Conservation (phyloP, 805 yeast species). For the Saitoella complicata region DNA sequence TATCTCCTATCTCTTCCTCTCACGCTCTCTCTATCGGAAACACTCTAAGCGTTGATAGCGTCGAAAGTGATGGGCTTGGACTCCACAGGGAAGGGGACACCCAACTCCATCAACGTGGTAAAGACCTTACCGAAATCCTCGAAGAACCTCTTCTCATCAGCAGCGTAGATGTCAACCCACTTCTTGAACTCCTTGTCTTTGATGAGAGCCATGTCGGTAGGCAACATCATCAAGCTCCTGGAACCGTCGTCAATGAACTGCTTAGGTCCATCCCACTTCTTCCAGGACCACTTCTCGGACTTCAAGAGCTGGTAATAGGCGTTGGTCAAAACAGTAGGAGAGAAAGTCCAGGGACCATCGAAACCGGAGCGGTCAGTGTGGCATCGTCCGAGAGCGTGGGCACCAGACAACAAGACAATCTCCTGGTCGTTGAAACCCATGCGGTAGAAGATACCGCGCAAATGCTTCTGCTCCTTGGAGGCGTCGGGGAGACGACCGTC, state of each 20-base stretch:
- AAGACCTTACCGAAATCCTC: slow-evolving; percentile 50
- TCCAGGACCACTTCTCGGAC: slow-evolving; percentile 37
- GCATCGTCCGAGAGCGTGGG: slow-evolving; percentile 48
- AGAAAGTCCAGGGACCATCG: slow-evolving; percentile 81
- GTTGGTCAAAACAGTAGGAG: slow-evolving; percentile 55
- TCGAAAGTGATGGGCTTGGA: slow-evolving; percentile 12
- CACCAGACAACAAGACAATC: slow-evolving; percentile 46
- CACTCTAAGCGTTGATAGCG: slow-evolving; percentile 4
- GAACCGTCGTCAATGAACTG: slow-evolving; percentile 44
- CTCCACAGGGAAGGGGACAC: slow-evolving; percentile 44
- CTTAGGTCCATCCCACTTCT: slow-evolving; percentile 25
- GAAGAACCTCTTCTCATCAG: slow-evolving; percentile 45
- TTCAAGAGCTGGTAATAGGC: slow-evolving; percentile 45
- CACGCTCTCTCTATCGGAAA: too few relatives aligned
- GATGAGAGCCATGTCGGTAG: slow-evolving; percentile 55
- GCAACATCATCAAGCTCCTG: slow-evolving; percentile 57
- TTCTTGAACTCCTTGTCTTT: slow-evolving; percentile 38
- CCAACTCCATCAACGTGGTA: slow-evolving; percentile 56
- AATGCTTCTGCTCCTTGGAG: slow-evolving; percentile 35
- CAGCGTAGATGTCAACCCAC: slow-evolving; percentile 52
- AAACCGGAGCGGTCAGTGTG: slow-evolving; percentile 53
- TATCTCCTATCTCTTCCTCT: too few relatives aligned
- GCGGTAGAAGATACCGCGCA: slow-evolving; percentile 37
- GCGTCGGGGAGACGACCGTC: slow-evolving; percentile 51
- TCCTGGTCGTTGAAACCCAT: slow-evolving; percentile 41